A percentile compares a stretch with the other conserved stretches of the same genome.
Evolutionary conservation across 2,329 filamentous ascomycete species (phyloP).

Genomic region (Truncatella angustata): DNA sequence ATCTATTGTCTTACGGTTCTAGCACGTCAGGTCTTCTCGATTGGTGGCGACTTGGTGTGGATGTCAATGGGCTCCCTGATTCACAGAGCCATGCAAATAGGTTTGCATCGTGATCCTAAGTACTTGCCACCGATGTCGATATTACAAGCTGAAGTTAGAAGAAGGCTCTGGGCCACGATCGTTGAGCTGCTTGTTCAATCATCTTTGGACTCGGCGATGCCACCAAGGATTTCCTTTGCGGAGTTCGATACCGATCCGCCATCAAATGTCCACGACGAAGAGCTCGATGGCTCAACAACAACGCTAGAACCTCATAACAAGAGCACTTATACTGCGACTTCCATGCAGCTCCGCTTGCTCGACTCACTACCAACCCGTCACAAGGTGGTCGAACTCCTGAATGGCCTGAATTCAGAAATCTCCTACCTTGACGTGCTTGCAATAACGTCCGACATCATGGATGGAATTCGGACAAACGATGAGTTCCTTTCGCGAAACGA

Average conservation of each 20-base stretch:
- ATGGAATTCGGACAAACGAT: conserved; percentile 20
- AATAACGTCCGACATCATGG: conserved; percentile 31
- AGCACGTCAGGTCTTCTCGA: conserved; percentile 38
- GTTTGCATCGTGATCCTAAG: conserved; percentile 41
- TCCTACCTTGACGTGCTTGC: conserved; percentile 33
- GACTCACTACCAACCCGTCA: conserved; percentile 35
- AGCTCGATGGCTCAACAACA: conserved; percentile 23
- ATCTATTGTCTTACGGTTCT: conserved; percentile 37
- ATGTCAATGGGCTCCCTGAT: conserved; percentile 38
- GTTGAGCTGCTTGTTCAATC: conserved; percentile 38
- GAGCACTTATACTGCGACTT: conserved; percentile 16
- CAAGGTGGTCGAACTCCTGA: conserved; percentile 32
- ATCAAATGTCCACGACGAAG: conserved; percentile 33
- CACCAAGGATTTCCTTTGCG: conserved; percentile 34
- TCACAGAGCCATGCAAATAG: conserved; percentile 43
- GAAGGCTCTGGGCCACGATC: conserved; percentile 42
- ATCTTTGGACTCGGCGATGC: conserved; percentile 37
- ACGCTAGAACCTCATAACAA: conserved; percentile 20
- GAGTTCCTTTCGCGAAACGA: conserved; percentile 18
- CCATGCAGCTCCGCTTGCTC: conserved; percentile 34
- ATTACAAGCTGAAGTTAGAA: conserved; percentile 36
- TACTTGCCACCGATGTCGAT: conserved; percentile 25
- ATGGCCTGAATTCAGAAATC: conserved; percentile 29
- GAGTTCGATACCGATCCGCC: conserved; percentile 40
- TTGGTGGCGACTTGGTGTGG: conserved; percentile 41